A percentile compares a stretch with the other conserved stretches of the same genome.
phyloP scores from a whole-genome alignment of 2,329 filamentous ascomycete genomes.

The Scedosporium aurantiacum region DNA sequence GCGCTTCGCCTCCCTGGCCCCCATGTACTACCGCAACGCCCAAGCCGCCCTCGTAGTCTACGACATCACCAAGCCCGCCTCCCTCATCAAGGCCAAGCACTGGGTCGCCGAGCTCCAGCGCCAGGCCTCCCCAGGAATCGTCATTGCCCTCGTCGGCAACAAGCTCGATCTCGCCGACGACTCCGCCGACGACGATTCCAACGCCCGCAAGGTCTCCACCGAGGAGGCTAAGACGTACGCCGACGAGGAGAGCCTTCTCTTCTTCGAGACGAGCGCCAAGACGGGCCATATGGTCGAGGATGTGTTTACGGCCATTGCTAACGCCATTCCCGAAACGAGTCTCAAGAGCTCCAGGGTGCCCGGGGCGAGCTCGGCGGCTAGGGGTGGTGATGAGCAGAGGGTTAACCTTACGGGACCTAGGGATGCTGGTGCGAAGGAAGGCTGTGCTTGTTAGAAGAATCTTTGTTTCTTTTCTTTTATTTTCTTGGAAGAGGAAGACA shows the following conservation, averaged over 20 bases:
- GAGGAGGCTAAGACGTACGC: slow-evolving; percentile 87
- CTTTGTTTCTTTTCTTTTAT: slow-evolving; percentile 4
- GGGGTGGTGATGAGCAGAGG: slow-evolving; percentile 56
- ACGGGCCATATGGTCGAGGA: slow-evolving; percentile 88
- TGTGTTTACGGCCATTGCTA: slow-evolving; percentile 96
- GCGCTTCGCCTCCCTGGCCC: slow-evolving; percentile 88
- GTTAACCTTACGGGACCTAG: slow-evolving; percentile 72
- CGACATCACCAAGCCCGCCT: slow-evolving; percentile 93
- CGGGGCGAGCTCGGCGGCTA: slow-evolving; percentile 48
- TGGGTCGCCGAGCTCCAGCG: slow-evolving; percentile 97
- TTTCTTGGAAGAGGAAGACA: not conserved
- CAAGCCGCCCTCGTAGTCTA: slow-evolving; percentile 97
- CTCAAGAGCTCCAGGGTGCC: slow-evolving; percentile 78
- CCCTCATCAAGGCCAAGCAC: slow-evolving; percentile 92
- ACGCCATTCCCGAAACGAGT: slow-evolving; percentile 93
- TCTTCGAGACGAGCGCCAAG: slow-evolving; percentile 98
- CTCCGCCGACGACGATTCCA: slow-evolving; percentile 47
- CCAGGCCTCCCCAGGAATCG: slow-evolving; percentile 90
- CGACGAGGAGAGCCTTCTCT: slow-evolving; percentile 84
- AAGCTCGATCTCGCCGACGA: slow-evolving; percentile 75
- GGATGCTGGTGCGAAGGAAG: slow-evolving; percentile 72
- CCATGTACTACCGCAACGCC: slow-evolving; percentile 99
- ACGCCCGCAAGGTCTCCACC: slow-evolving; percentile 81
- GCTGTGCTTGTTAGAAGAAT: slow-evolving; percentile 65
- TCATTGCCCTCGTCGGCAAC: slow-evolving; percentile 95